A percentile compares a stretch with the other conserved stretches of the same genome.
Evolutionary conservation across 2,329 filamentous ascomycete genomes (phyloP).

Genomic region (Fusarium burgessii): DNA sequence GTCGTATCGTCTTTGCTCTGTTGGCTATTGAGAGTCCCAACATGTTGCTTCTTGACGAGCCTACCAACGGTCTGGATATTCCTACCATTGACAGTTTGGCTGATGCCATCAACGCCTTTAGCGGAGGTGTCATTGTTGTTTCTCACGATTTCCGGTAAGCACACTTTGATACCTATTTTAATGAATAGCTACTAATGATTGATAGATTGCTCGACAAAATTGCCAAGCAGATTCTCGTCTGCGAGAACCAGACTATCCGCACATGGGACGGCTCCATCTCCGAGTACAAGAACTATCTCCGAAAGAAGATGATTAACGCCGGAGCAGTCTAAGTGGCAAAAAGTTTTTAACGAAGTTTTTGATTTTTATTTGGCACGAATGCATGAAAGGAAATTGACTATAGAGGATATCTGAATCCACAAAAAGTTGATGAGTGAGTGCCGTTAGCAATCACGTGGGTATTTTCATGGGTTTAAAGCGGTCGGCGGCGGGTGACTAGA

Average conservation of each 20-base stretch:
- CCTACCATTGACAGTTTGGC: constrained; percentile 97
- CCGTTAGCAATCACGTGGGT: constrained; percentile 42
- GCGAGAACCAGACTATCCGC: constrained; percentile 95
- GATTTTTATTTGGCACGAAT: constrained; percentile 36
- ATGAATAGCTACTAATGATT: constrained; percentile 27
- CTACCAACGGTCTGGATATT: constrained; percentile 99
- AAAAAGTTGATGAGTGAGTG: constrained; percentile 47
- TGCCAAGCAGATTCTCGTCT: constrained; percentile 99
- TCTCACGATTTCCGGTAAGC: constrained; percentile 98
- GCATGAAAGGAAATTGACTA: constrained; percentile 47
- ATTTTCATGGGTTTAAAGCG: constrained; percentile 49
- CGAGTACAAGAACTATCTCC: constrained; percentile 97
- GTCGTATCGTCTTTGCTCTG: constrained; percentile 96
- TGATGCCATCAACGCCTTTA: constrained; percentile 96
- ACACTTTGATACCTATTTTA: background rate
- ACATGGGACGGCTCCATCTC: constrained; percentile 90
- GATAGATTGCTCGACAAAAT: constrained; percentile 96
- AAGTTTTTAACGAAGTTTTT: constrained; percentile 25
- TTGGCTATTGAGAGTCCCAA: constrained; percentile 96
- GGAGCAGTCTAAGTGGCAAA: constrained; percentile 79
- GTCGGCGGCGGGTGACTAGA: constrained; percentile 39
- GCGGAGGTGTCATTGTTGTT: constrained; percentile 96
- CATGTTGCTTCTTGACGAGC: constrained; percentile 98
- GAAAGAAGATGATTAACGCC: constrained; percentile 96
- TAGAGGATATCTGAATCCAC: constrained; percentile 46